Conservation (phyloP, 345 rosid species). For the Citrus trifoliata region DNA sequence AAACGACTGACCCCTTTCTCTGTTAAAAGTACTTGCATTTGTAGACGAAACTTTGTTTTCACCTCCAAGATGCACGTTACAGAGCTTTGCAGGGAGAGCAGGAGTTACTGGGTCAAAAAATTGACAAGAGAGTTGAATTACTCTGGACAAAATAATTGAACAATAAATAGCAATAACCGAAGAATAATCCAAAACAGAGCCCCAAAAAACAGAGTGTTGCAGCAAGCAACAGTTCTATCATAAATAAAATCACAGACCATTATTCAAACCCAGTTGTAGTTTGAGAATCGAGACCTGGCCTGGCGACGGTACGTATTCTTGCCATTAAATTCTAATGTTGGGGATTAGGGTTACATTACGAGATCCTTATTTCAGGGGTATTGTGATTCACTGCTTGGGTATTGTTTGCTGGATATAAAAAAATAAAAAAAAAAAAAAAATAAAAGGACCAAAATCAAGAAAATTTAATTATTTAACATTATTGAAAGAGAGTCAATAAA, state of each 20-base stretch:
- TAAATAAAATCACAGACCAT: background rate
- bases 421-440: too few species aligned
- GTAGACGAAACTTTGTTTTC: slow-evolving; percentile 12
- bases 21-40: slow-evolving; percentile 10
- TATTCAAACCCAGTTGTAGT: background rate
- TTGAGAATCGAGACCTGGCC: background rate
- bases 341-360: background rate
- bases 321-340: background rate
- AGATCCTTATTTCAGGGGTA: too few species aligned
- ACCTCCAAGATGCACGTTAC: slow-evolving; percentile 13
- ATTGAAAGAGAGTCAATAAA: too few species aligned
- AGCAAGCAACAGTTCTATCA: background rate
- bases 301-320: background rate
- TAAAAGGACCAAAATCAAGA: too few species aligned
- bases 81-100: background rate
- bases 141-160: background rate
- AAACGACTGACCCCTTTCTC: background rate
- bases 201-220: background rate
- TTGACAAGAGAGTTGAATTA: slow-evolving; percentile 12
- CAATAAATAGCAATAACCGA: slow-evolving; percentile 17
- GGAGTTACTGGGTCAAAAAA: slow-evolving; percentile 3
- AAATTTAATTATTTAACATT: too few species aligned
- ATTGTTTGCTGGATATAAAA: too few species aligned
- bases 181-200: slow-evolving; percentile 11
- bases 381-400: too few species aligned